phyloP scores from a whole-genome alignment of 768 basidiomycete species.

The Lactifluus rugatus region DNA sequence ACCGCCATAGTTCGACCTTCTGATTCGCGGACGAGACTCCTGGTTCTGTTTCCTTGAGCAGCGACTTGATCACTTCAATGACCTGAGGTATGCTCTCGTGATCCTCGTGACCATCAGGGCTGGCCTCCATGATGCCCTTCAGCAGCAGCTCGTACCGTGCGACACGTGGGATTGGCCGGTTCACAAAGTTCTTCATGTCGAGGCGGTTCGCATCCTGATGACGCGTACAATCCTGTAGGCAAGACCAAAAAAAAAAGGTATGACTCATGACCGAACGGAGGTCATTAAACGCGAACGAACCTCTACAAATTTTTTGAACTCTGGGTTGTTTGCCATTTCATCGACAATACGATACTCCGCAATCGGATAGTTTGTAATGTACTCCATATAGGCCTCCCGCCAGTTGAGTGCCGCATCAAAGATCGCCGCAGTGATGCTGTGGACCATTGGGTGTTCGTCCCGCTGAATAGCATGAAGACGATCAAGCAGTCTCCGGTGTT shows the following conservation, averaged over 20 bases:
- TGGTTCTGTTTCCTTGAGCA: slow-evolving; percentile 82
- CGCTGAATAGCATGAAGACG: slow-evolving; percentile 79
- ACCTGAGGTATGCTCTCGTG: slow-evolving; percentile 73
- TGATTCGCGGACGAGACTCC: slow-evolving; percentile 78
- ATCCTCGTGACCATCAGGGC: slow-evolving; percentile 70
- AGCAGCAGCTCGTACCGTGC: slow-evolving; percentile 83
- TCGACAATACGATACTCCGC: slow-evolving; percentile 83
- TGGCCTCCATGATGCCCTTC: slow-evolving; percentile 68
- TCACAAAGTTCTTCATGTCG: slow-evolving; percentile 90
- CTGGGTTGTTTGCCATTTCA: slow-evolving; percentile 71
- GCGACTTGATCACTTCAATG: slow-evolving; percentile 74
- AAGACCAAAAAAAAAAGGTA: neutral
- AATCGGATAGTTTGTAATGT: slow-evolving; percentile 87
- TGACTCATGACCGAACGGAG: neutral
- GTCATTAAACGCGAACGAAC: slow-evolving; percentile 32
- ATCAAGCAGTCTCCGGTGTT: slow-evolving; percentile 70
- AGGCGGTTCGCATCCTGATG: slow-evolving; percentile 71
- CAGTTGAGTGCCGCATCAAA: slow-evolving; percentile 89
- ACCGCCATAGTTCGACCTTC: slow-evolving; percentile 86
- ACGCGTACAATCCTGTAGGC: slow-evolving; percentile 37
- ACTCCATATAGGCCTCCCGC: slow-evolving; percentile 86
- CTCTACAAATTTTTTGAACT: slow-evolving; percentile 77
- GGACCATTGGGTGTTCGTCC: slow-evolving; percentile 75
- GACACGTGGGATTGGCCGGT: slow-evolving; percentile 83
- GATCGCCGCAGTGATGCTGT: slow-evolving; percentile 72